Evolutionary conservation across 129 eudicot species (phyloP), one percentile per base, ranked within the genome.

Genomic region (Ambrosia artemisiifolia): DNA sequence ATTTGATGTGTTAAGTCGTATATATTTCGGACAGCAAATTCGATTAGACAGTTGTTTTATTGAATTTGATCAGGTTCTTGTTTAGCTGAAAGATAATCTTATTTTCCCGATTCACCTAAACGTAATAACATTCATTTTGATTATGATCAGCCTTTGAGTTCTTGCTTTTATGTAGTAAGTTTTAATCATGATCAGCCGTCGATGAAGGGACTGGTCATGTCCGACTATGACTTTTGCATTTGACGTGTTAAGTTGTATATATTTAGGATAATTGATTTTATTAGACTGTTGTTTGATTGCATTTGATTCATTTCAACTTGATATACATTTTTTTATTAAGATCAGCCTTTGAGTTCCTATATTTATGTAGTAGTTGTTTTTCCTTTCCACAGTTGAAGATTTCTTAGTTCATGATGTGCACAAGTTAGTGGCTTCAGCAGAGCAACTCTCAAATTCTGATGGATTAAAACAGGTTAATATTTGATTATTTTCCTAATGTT

Each of bases 361-460:
- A 46, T 35, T 60, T 16, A 51, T 53, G 8, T 30, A 40, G 9
- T 61, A 30, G 2, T 40, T 40, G 11, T 74, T 49, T 61, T 77
- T 36, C 55, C 67, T 28, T 53, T 75, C 10, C 69, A 68, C 89
- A 88, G 96, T 87, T 71, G 96, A 87, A 78, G 98, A 92, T 76
- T 85, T 92, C 73, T 85, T 92, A 59, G 43, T 87, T 30, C 84
- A 81, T 75, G 98, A 92, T 54, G 83, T 87, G 49, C 57, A 78
- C 73, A 47, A 43, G 64, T 72, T 92, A 72, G 74, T 59, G 63
- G 83, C 82, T 72, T 83, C 76, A 46, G 83, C 95, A 0, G 88
- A 86, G 28, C 85, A 80, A 65, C 81, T 78, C 18, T 43, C 74
- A 24, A 76, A 68, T 71, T 79, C 88, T 12, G 81, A 87, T 59